These are phyloP conservation scores for Pestalotiopsis sp. DNA, from an alignment of 2,329 filamentous ascomycete species.

Conservation along the genomic window DNA sequence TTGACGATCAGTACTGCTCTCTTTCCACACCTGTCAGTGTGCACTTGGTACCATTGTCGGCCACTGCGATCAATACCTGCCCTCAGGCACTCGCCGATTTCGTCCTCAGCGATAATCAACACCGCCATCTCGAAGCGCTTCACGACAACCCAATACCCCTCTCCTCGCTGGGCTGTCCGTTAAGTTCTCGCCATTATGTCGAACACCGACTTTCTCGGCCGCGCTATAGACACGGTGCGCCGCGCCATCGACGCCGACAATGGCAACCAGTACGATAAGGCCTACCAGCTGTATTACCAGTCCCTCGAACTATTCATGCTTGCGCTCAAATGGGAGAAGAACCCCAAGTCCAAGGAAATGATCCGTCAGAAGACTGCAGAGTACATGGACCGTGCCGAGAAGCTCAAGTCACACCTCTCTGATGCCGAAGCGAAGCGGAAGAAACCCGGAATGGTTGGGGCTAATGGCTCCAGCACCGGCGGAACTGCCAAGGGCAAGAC, in stretches of 20 bases:
- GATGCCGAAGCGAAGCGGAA: slow-evolving; percentile 73
- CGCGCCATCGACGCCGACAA: slow-evolving; percentile 97
- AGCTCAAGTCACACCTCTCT: slow-evolving; percentile 88
- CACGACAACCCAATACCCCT: slow-evolving; percentile 6
- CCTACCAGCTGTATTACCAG: slow-evolving; percentile 94
- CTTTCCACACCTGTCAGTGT: not conserved
- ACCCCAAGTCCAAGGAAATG: slow-evolving; percentile 94
- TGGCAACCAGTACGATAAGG: slow-evolving; percentile 93
- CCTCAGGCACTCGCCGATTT: not conserved
- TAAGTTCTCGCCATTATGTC: slow-evolving; percentile 66
- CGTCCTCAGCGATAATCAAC: not conserved
- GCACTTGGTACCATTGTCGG: not conserved
- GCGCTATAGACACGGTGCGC: slow-evolving; percentile 95
- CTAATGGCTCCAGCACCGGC: slow-evolving; percentile 68
- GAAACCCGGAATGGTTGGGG: slow-evolving; percentile 72
- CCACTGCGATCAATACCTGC: not conserved
- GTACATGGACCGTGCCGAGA: slow-evolving; percentile 99
- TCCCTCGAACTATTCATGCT: slow-evolving; percentile 98
- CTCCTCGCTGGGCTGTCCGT: not conserved
- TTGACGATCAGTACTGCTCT: not conserved
- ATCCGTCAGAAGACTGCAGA: slow-evolving; percentile 93
- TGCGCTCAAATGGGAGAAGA: slow-evolving; percentile 99
- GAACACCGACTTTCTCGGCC: slow-evolving; percentile 94
- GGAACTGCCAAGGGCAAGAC: slow-evolving; percentile 65
- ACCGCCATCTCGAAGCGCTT: not conserved